These are phyloP conservation scores for Collybia mongolica DNA, from an alignment of 768 basidiomycete species.

Conservation along the genomic window DNA sequence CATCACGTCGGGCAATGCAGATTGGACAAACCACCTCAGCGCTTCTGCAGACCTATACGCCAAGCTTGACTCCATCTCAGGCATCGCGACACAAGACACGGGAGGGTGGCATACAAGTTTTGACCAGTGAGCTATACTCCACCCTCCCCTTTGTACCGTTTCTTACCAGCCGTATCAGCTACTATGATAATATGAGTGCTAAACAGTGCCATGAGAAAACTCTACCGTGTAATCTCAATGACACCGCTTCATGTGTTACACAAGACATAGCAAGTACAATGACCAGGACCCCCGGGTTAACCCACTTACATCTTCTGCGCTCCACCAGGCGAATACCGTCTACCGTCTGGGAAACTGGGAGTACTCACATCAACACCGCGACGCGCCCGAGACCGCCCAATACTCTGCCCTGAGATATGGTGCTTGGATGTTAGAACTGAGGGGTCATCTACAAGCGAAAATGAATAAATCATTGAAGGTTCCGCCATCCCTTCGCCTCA, in stretches of 20 bases:
- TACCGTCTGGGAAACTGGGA: constrained; percentile 63
- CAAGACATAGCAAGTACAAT: constrained; percentile 33
- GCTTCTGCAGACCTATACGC: constrained; percentile 36
- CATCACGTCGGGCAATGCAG: constrained; percentile 37
- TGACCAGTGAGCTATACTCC: constrained; percentile 38
- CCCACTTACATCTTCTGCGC: too few species aligned
- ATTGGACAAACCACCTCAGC: constrained; percentile 42
- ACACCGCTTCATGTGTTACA: constrained; percentile 40
- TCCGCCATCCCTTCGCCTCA: neutral
- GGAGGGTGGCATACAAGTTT: constrained; percentile 51
- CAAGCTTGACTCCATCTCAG: constrained; percentile 41
- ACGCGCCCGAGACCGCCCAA: constrained; percentile 40
- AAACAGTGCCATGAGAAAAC: constrained; percentile 47
- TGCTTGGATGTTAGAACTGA: constrained; percentile 45
- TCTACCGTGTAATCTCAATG: constrained; percentile 44
- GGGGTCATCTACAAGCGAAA: constrained; percentile 34
- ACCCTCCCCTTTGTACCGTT: neutral
- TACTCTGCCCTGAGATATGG: constrained; percentile 46
- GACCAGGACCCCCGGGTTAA: too few species aligned
- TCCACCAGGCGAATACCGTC: constrained; percentile 45
- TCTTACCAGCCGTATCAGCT: constrained; percentile 26
- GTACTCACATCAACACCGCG: constrained; percentile 51
- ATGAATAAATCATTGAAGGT: constrained; percentile 36
- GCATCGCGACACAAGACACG: constrained; percentile 34
- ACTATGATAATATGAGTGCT: constrained; percentile 51